Evolutionary conservation across 345 rosid species (phyloP).

Genomic region (Brassica incana): DNA sequence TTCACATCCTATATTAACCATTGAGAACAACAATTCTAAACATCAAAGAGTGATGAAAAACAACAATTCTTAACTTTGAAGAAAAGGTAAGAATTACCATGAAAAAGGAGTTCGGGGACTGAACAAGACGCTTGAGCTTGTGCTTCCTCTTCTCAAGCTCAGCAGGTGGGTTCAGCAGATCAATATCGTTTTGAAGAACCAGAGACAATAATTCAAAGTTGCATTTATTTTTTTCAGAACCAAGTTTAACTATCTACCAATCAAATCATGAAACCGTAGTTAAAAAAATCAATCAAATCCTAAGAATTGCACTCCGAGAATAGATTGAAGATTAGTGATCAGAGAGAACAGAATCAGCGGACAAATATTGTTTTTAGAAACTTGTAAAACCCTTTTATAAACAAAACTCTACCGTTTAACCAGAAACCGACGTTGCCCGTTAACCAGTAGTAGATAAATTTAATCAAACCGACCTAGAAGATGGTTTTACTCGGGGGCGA

Average conservation of each 20-base stretch:
- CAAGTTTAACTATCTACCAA: not conserved
- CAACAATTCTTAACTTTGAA: not conserved
- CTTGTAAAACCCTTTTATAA: slow-evolving; percentile 21
- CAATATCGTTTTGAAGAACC: slow-evolving; percentile 72
- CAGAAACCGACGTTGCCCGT: no score
- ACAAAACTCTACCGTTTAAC: not conserved
- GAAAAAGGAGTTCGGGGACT: slow-evolving; percentile 67
- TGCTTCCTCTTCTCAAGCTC: slow-evolving; percentile 77
- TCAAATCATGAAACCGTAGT: not conserved
- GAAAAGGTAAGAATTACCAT: slow-evolving; percentile 36
- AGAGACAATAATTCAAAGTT: not conserved
- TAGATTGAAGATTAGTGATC: not conserved
- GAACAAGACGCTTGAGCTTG: slow-evolving; percentile 78
- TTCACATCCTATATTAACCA: slow-evolving; percentile 42
- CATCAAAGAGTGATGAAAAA: not conserved
- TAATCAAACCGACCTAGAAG: not conserved
- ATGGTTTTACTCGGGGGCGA: not conserved
- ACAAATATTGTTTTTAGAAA: not conserved
- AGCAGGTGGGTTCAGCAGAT: slow-evolving; percentile 66
- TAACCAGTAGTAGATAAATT: no score
- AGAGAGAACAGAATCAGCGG: no score
- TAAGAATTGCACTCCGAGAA: not conserved
- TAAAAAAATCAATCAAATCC: not conserved
- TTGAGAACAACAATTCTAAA: not conserved
- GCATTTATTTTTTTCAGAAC: not conserved